Base-by-base conservation (phyloP, 495 filamentous ascomycete genomes). In the Schizothecium vesticola region DNA sequence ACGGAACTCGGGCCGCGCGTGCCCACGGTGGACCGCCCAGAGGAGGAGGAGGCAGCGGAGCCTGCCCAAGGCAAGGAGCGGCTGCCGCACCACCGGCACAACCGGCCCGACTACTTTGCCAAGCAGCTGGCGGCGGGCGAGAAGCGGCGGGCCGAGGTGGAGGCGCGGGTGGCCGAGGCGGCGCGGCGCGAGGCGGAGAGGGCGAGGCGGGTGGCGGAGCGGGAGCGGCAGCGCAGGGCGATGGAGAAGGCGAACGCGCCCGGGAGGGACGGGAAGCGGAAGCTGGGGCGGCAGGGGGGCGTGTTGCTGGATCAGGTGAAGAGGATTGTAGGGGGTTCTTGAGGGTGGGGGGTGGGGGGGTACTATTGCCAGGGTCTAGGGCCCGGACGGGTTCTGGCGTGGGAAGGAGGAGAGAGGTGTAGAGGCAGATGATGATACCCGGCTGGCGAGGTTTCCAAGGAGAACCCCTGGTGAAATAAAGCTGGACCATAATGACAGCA, bases 201-300 rank as follows among this genome's bases (percentile, higher is more conserved):
- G 36, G 75, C 82, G 59, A 71, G 76, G 68, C 88, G 86, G 72
- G 75, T 86, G 26, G 88, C 83, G 51, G 86, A 88, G 69, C 82
- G 86, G 43, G 88, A 90, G 71, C 85, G 83, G 64, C 86, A 88
- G 64, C 83, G 89, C 21, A 88, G 84, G 76, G 86, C 86, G 3
- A 90, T 93, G 86, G 85, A 86, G 16, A 93, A 93, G 78, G 94
- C 93, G 8, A 86, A 88, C 73, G 82, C 82, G 33, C 89, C 89
- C 11, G 92, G 92, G 61, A 84, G 84, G 73, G 87, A 92, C 78
- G 94, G 94, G 26, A 89, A 94, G 79, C 81, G 88, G 72, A 94
- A 92, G 78, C 72, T 99, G 36, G 95, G 95, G 2, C 84, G 91
- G 66, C 92, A 97, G 83, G 93, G 94, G 67, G 85, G 85, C n/a